These are phyloP conservation scores for Trypanosoma mega DNA, from an alignment of 208 protist species.

Conservation along the genomic window DNA sequence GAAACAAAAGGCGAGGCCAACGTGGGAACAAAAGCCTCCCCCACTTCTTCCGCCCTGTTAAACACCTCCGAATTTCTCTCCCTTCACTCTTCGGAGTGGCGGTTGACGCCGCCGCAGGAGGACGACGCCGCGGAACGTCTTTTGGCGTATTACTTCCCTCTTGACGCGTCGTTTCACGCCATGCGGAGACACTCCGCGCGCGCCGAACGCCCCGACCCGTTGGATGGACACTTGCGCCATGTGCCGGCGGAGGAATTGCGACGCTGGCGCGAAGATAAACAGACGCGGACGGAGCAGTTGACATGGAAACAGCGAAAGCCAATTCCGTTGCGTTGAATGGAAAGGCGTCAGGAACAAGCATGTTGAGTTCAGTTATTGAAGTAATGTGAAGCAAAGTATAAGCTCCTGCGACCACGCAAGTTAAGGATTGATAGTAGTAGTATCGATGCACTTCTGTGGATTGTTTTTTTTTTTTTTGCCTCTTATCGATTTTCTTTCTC, in stretches of 20 bases:
- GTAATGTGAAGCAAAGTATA: too few relatives aligned
- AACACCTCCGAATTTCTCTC: not conserved
- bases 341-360: too few relatives aligned
- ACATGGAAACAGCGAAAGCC: conserved; percentile 2
- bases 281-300: not conserved
- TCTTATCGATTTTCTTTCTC: too few relatives aligned
- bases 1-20: not conserved
- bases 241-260: not conserved
- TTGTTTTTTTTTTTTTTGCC: too few relatives aligned
- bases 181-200: not conserved
- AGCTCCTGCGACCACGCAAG: too few relatives aligned
- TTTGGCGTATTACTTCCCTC: too few relatives aligned
- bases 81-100: not conserved
- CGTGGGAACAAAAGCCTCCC: not conserved
- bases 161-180: not conserved
- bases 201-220: not conserved
- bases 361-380: too few relatives aligned
- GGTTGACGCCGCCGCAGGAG: not conserved
- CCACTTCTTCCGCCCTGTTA: too few relatives aligned
- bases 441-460: too few relatives aligned
- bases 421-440: too few relatives aligned
- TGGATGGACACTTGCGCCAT: not conserved
- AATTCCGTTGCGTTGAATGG: too few relatives aligned
- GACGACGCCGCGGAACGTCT: conserved; percentile 2
- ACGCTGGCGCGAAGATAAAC: conserved; percentile 6